Evolutionary conservation across 345 rosid species (phyloP).

Genomic region (Sonneratia alba): DNA sequence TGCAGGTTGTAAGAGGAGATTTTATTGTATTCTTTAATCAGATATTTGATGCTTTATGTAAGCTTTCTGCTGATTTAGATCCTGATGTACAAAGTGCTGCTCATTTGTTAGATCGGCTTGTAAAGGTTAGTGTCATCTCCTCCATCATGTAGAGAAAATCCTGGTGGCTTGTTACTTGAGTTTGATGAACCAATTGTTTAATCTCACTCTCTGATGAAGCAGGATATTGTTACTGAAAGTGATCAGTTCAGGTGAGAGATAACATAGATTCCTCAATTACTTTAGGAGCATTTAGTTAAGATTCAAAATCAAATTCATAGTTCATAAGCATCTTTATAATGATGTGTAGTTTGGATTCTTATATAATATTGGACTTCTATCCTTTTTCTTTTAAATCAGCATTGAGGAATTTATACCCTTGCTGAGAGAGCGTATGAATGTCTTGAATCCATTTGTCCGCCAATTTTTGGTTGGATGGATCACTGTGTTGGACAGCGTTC

Average conservation of each 20-base stretch:
- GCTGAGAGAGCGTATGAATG: constrained; percentile 94
- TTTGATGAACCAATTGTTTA: constrained; percentile 15
- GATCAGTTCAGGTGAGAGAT: constrained; percentile 89
- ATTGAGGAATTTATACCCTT: constrained; percentile 98
- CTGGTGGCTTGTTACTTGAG: neutral
- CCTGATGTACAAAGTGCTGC: constrained; percentile 98
- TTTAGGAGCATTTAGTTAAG: constrained; percentile 3
- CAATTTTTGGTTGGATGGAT: constrained; percentile 99
- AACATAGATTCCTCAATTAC: constrained; percentile 6
- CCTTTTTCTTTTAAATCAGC: constrained; percentile 36
- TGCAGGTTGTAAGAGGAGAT: constrained; percentile 97
- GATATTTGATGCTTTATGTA: constrained; percentile 94
- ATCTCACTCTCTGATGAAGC: constrained; percentile 28
- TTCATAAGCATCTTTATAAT: neutral
- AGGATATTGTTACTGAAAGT: constrained; percentile 99
- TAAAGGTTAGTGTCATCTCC: constrained; percentile 45
- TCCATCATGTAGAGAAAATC: neutral
- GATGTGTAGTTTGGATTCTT: neutral
- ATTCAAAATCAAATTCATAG: neutral
- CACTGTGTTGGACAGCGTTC: constrained; percentile 98
- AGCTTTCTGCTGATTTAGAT: constrained; percentile 95
- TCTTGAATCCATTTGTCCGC: constrained; percentile 83
- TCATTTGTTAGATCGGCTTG: constrained; percentile 95
- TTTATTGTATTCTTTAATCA: constrained; percentile 87
- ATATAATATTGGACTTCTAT: neutral